phyloP scores from a whole-genome alignment of 1,284 basidiomycete genomes.

The Inonotus hispidus region DNA sequence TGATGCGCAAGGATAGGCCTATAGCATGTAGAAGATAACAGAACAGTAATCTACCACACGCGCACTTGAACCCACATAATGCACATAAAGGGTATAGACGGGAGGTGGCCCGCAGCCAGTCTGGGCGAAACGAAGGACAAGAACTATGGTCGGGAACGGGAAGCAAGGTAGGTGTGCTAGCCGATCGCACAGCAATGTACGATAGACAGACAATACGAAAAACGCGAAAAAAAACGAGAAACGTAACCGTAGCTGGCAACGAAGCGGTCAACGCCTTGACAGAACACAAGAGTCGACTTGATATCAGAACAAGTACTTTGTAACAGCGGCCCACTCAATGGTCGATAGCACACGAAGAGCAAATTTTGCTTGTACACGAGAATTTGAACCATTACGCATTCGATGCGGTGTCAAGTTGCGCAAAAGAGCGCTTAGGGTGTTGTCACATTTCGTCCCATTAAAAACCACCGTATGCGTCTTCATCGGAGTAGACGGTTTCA shows the following conservation, averaged over 20 bases:
- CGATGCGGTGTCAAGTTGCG: neutral
- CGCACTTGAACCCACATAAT: neutral
- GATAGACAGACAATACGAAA: neutral
- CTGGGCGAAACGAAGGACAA: slow-evolving; percentile 4
- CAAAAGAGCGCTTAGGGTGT: no score
- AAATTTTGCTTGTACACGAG: neutral
- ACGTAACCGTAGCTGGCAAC: neutral
- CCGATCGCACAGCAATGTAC: neutral
- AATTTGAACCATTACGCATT: slow-evolving; percentile 3
- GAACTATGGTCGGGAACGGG: neutral
- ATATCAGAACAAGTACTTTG: neutral
- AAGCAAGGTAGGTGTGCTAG: neutral
- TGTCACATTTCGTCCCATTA: neutral
- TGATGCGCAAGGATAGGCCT: neutral
- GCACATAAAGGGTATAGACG: slow-evolving; percentile 11
- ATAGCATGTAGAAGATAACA: neutral
- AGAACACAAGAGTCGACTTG: neutral
- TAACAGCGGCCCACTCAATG: slow-evolving; percentile 1
- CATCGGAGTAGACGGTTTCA: slow-evolving; percentile 52
- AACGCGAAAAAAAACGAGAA: neutral
- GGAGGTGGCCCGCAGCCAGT: slow-evolving; percentile 17
- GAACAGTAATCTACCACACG: neutral
- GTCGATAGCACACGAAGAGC: neutral
- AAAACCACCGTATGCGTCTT: slow-evolving; percentile 64
- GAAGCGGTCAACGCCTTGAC: slow-evolving; percentile 14